Conservation (phyloP, 2,329 filamentous ascomycete genomes). For the Mariannaea sp. region DNA sequence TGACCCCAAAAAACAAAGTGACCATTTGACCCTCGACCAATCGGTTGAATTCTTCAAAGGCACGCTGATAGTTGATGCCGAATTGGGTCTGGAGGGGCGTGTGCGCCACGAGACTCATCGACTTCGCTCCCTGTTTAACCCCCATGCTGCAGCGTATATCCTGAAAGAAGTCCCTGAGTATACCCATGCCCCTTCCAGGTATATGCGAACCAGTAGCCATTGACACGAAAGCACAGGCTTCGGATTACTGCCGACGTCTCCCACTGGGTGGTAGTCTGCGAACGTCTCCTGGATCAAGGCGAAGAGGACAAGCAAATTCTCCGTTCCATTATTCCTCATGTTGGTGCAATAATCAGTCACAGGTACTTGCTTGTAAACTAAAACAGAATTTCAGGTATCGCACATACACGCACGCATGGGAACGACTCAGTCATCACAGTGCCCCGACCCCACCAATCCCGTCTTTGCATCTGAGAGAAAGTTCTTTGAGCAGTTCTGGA, state of each 20-base stretch:
- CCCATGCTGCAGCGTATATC: slow-evolving; percentile 37
- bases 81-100: slow-evolving; percentile 37
- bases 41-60: slow-evolving; percentile 41
- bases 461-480: slow-evolving; percentile 37
- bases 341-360: slow-evolving; percentile 20
- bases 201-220: neutral
- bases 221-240: slow-evolving; percentile 18
- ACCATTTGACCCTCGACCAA: slow-evolving; percentile 40
- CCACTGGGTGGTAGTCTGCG: slow-evolving; percentile 34
- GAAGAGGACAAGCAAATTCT: slow-evolving; percentile 31
- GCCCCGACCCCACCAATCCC: slow-evolving; percentile 41
- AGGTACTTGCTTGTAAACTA: neutral
- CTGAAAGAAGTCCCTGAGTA: slow-evolving; percentile 40
- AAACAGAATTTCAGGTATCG: neutral
- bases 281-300: slow-evolving; percentile 27
- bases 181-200: neutral
- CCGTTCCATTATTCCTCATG: slow-evolving; percentile 37
- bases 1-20: slow-evolving; percentile 34
- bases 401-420: slow-evolving; percentile 45
- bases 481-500: slow-evolving; percentile 41
- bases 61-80: slow-evolving; percentile 39
- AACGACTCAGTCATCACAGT: slow-evolving; percentile 45
- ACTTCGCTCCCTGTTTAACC: slow-evolving; percentile 26
- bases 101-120: slow-evolving; percentile 39
- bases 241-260: slow-evolving; percentile 37